Conservation (phyloP, 2,329 filamentous ascomycete species). For the Hortaea werneckii region DNA sequence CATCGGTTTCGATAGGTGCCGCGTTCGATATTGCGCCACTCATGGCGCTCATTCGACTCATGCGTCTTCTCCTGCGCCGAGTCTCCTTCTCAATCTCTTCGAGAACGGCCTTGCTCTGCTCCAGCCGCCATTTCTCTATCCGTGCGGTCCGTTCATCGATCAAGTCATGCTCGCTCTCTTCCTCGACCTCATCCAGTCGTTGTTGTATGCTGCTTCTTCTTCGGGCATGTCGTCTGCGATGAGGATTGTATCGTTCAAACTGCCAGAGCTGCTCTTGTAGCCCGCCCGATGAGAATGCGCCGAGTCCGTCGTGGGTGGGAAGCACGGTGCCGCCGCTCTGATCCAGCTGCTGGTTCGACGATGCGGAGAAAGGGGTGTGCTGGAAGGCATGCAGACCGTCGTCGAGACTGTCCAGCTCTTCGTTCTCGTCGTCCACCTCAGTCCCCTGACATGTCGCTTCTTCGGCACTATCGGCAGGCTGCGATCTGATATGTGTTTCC, state of each 20-base stretch:
- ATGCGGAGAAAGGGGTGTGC: slow-evolving; percentile 45
- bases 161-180: slow-evolving; percentile 45
- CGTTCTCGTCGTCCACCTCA: slow-evolving; percentile 47
- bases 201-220: slow-evolving; percentile 49
- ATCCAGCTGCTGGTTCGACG: slow-evolving; percentile 37
- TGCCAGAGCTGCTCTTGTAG: slow-evolving; percentile 81
- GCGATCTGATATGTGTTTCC: slow-evolving; percentile 55
- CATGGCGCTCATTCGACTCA: slow-evolving; percentile 46
- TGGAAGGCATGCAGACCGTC: slow-evolving; percentile 85
- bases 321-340: slow-evolving; percentile 59
- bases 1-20: neutral
- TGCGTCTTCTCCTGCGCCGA: slow-evolving; percentile 48
- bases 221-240: slow-evolving; percentile 45
- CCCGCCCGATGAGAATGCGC: slow-evolving; percentile 56
- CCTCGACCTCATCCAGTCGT: slow-evolving; percentile 45
- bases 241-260: slow-evolving; percentile 76
- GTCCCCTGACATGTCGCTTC: slow-evolving; percentile 33
- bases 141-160: slow-evolving; percentile 63
- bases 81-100: slow-evolving; percentile 88
- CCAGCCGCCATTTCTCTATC: slow-evolving; percentile 85
- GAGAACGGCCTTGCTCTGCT: slow-evolving; percentile 75
- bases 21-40: slow-evolving; percentile 12
- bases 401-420: slow-evolving; percentile 84
- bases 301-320: slow-evolving; percentile 86
- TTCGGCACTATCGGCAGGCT: slow-evolving; percentile 36